Percentiles rank a stretch among this genome's conserved stretches.
These are phyloP conservation scores for Phytophthora pistaciae DNA, from an alignment of 352 stramenopile species.

Conservation along the genomic window DNA sequence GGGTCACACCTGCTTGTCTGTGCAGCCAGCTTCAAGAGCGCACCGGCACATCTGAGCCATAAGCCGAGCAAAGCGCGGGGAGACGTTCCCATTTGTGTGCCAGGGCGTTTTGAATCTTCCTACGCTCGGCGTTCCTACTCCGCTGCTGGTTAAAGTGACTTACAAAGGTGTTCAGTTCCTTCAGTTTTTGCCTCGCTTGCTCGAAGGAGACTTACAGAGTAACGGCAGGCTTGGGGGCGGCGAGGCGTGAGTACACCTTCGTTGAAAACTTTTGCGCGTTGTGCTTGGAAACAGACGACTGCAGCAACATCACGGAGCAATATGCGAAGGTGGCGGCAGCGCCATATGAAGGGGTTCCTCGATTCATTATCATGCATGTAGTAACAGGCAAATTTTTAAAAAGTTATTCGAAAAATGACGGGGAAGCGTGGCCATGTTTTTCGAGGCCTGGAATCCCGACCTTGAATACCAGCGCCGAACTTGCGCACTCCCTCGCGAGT, in stretches of 20 bases:
- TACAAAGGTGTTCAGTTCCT: neutral
- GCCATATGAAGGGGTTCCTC: slow-evolving; percentile 23
- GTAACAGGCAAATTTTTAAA: neutral
- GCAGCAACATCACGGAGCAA: slow-evolving; percentile 11
- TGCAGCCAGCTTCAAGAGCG: slow-evolving; percentile 4
- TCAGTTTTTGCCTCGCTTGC: neutral
- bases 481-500: slow-evolving; percentile 12
- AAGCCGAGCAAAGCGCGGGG: slow-evolving; percentile 3
- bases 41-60: neutral
- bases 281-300: slow-evolving; percentile 12
- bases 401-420: neutral
- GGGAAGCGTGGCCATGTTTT: too few species aligned
- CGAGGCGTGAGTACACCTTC: slow-evolving; percentile 5
- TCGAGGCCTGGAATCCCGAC: neutral
- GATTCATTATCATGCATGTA: too few species aligned
- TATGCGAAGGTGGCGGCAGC: slow-evolving; percentile 20
- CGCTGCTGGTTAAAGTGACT: neutral
- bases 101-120: neutral
- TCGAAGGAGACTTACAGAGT: neutral
- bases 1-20: slow-evolving; percentile 18
- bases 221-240: neutral
- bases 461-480: slow-evolving; percentile 6
- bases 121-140: neutral
- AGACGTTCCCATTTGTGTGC: neutral
- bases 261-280: slow-evolving; percentile 13